These are phyloP conservation scores for Blastobotrys apis DNA, from an alignment of 1,139 yeast species.

Conservation along the genomic window DNA sequence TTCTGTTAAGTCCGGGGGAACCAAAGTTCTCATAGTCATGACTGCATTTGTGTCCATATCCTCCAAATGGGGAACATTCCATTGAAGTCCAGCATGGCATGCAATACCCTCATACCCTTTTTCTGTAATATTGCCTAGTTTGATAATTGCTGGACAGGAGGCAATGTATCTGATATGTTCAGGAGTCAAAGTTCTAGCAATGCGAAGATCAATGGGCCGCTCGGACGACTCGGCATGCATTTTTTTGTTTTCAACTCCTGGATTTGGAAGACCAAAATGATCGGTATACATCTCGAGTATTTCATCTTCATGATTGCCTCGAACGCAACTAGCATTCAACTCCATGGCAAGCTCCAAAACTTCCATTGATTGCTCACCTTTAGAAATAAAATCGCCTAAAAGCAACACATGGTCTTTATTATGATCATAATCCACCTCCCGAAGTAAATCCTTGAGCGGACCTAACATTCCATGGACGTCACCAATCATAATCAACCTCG, in stretches of 20 bases:
- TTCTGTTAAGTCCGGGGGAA: conserved; percentile 52
- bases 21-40: conserved; percentile 56
- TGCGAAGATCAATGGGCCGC: conserved; percentile 42
- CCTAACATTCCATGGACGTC: conserved; percentile 81
- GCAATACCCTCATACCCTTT: conserved; percentile 52
- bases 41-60: conserved; percentile 62
- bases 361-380: conserved; percentile 72
- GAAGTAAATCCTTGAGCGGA: conserved; percentile 50
- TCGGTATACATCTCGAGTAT: conserved; percentile 57
- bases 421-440: conserved; percentile 41
- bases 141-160: conserved; percentile 58
- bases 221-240: conserved; percentile 6
- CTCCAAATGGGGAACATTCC: conserved; percentile 50
- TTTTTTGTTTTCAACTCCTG: conserved; percentile 17
- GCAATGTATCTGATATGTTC: conserved; percentile 56
- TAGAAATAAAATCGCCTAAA: conserved; percentile 80
- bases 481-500: conserved; percentile 65
- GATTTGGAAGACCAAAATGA: conserved; percentile 46
- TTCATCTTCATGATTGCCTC: conserved; percentile 86
- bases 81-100: conserved; percentile 72
- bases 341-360: conserved; percentile 62
- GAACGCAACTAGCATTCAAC: conserved; percentile 57
- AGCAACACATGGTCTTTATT: conserved; percentile 58
- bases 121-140: conserved; percentile 57
- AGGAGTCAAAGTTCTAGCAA: conserved; percentile 58